Evolutionary conservation across 2,329 filamentous ascomycete species (phyloP).

Genomic region (Arthrobotrys entomopaga): DNA sequence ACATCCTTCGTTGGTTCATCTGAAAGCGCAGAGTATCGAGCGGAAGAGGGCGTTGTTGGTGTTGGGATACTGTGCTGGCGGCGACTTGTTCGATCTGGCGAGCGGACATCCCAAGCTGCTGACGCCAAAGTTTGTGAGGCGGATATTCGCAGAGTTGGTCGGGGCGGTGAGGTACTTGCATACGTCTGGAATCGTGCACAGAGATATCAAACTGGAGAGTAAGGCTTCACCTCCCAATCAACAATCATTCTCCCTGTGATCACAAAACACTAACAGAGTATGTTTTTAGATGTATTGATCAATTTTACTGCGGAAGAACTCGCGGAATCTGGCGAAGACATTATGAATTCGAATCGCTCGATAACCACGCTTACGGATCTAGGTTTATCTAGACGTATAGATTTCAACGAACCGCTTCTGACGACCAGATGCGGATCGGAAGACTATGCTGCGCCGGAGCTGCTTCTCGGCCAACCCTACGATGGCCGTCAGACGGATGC

Average conservation of each 20-base stretch:
- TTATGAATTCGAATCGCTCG: constrained; percentile 79
- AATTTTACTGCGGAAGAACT: constrained; percentile 73
- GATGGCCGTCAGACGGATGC: constrained; percentile 91
- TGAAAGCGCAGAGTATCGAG: constrained; percentile 91
- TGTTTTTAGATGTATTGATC: constrained; percentile 81
- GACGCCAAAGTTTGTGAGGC: constrained; percentile 75
- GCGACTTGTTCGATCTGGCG: constrained; percentile 93
- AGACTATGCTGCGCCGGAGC: constrained; percentile 96
- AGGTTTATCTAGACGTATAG: constrained; percentile 85
- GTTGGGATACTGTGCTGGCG: constrained; percentile 89
- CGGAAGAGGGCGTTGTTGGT: constrained; percentile 83
- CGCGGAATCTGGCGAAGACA: constrained; percentile 70
- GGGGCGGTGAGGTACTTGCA: constrained; percentile 88
- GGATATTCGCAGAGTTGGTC: constrained; percentile 90
- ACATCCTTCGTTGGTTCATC: constrained; percentile 87
- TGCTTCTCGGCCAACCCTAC: constrained; percentile 93
- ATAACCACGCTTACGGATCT: constrained; percentile 91
- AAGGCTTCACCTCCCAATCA: constrained; percentile 62
- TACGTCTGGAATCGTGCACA: constrained; percentile 84
- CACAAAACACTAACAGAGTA: no score
- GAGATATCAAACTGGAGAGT: constrained; percentile 99
- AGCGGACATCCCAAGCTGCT: constrained; percentile 72
- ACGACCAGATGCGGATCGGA: constrained; percentile 94
- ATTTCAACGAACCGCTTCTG: constrained; percentile 81
- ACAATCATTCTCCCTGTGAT: constrained; percentile 2